Conservation (phyloP, 495 filamentous ascomycete species). For the Sabuloglossum arenarium region DNA sequence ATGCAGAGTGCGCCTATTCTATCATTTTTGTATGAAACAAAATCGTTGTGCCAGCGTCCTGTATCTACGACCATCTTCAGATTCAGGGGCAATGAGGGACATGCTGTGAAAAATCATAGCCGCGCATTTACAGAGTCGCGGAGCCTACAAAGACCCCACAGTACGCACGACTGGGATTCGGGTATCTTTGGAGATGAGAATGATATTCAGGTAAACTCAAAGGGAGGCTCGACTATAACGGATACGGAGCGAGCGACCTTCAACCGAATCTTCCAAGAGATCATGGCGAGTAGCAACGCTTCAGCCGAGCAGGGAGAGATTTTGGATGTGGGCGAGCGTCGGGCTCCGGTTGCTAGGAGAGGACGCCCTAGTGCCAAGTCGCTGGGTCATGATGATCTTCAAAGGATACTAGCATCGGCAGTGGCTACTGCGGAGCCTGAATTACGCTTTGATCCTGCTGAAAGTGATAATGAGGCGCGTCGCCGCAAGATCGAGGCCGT, state of each 20-base stretch:
- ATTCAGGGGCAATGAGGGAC: not conserved
- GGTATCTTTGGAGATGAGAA: not conserved
- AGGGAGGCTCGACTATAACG: constrained; percentile 28
- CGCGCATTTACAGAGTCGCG: not conserved
- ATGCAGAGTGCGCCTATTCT: not conserved
- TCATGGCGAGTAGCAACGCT: constrained; percentile 12
- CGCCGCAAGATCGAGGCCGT: not conserved
- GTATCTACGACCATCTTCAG: not conserved
- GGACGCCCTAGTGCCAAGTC: not conserved
- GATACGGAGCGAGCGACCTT: constrained; percentile 31
- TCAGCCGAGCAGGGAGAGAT: not conserved
- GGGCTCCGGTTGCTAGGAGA: not conserved
- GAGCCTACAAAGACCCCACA: not conserved
- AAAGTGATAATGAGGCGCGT: not conserved
- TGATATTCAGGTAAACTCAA: not conserved
- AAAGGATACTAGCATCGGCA: not conserved
- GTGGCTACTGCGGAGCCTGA: not conserved
- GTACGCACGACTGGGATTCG: not conserved
- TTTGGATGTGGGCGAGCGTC: not conserved
- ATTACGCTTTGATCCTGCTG: not conserved
- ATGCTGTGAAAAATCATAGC: not conserved
- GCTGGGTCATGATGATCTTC: not conserved
- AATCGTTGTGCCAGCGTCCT: not conserved
- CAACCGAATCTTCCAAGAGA: constrained; percentile 35
- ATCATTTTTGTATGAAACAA: not conserved